Evolutionary conservation across 2,329 filamentous ascomycete genomes (phyloP).

Genomic region (Cladosporium oxysporum): DNA sequence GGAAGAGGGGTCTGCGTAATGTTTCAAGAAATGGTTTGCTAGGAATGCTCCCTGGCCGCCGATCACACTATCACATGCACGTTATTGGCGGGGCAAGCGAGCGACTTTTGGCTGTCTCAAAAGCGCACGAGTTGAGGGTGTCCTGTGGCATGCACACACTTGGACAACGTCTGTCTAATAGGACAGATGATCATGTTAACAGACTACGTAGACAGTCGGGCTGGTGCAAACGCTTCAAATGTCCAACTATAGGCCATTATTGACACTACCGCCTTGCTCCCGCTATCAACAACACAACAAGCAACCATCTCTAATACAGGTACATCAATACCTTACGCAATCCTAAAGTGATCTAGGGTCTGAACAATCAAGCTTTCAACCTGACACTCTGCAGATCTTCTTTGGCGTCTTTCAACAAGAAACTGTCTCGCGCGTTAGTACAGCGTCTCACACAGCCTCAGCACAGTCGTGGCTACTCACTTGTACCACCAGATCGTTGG

Average conservation of each 20-base stretch:
- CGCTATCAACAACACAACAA: neutral
- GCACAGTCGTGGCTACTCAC: constrained; percentile 58
- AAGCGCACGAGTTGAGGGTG: neutral
- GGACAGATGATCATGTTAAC: neutral
- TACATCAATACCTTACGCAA: neutral
- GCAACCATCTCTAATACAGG: neutral
- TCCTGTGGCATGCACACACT: neutral
- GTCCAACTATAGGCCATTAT: neutral
- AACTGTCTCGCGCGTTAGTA: constrained; percentile 56
- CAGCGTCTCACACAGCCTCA: neutral
- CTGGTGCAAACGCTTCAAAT: neutral
- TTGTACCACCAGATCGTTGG: constrained; percentile 92
- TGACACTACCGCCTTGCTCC: neutral
- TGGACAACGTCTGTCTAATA: neutral
- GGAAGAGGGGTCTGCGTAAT: constrained; percentile 7
- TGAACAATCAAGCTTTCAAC: constrained; percentile 64
- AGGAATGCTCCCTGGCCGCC: constrained; percentile 12
- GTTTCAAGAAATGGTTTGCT: constrained; percentile 12
- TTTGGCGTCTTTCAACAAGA: constrained; percentile 80
- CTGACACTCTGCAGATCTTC: constrained; percentile 75
- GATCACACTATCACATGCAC: constrained; percentile 17
- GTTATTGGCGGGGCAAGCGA: neutral
- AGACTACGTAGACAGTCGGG: neutral
- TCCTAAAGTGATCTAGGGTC: neutral
- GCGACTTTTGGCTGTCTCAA: neutral